Evolutionary conservation across 805 yeast species (phyloP).

Genomic region (Danielia oregonensis): DNA sequence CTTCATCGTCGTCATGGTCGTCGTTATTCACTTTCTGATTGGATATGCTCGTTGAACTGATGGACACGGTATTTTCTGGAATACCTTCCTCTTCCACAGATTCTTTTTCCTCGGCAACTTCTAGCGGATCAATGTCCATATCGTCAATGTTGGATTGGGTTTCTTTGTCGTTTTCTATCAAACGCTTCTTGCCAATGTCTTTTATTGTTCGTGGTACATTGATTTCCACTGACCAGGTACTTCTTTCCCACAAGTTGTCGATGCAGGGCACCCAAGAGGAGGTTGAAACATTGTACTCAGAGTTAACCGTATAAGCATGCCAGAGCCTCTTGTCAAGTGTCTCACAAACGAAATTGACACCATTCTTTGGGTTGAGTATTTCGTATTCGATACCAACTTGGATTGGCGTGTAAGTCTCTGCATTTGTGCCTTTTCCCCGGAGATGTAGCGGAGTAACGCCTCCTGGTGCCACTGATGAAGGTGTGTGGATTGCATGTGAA

Average conservation of each 20-base stretch:
- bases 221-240: conserved; percentile 90
- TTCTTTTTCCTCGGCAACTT: conserved; percentile 6
- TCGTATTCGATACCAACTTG: conserved; percentile 65
- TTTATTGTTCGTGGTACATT: conserved; percentile 76
- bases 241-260: conserved; percentile 81
- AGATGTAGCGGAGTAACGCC: conserved; percentile 34
- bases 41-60: not conserved
- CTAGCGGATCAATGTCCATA: conserved; percentile 8
- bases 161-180: conserved; percentile 35
- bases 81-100: conserved; percentile 6
- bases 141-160: conserved; percentile 9
- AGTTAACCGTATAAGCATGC: conserved; percentile 85
- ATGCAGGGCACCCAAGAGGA: conserved; percentile 98
- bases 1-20: conserved; percentile 39
- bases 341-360: conserved; percentile 71
- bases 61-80: not conserved
- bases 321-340: conserved; percentile 51
- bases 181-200: conserved; percentile 54
- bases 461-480: conserved; percentile 28
- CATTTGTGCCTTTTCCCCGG: conserved; percentile 30
- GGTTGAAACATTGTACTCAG: conserved; percentile 74
- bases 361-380: conserved; percentile 63
- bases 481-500: conserved; percentile 22
- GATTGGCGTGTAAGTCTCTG: conserved; percentile 61
- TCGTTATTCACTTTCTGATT: not conserved